phyloP scores from a whole-genome alignment of 2,329 filamentous ascomycete genomes.

The Colletotrichum sp. region DNA sequence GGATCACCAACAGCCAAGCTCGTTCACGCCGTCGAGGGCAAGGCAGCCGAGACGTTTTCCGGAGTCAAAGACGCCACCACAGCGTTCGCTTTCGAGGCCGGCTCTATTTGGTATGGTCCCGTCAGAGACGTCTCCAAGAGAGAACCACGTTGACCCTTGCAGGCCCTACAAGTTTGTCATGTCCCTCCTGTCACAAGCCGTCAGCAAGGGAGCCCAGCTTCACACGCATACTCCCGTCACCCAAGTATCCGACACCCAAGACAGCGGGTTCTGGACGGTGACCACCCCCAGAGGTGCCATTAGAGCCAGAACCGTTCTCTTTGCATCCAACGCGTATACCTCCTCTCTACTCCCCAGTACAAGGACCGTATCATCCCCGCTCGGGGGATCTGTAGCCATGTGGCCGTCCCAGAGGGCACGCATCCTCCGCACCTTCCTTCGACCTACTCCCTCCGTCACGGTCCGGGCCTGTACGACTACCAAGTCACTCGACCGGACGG shows the following conservation, averaged over 20 bases:
- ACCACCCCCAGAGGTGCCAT: slow-evolving; percentile 61
- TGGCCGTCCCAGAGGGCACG: slow-evolving; percentile 25
- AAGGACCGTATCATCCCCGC: slow-evolving; percentile 66
- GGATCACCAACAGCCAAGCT: slow-evolving; percentile 8
- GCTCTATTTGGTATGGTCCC: slow-evolving; percentile 43
- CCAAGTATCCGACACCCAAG: slow-evolving; percentile 19
- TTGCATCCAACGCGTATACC: slow-evolving; percentile 74
- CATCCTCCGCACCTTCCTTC: slow-evolving; percentile 24
- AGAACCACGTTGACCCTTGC: not conserved
- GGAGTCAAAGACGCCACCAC: slow-evolving; percentile 40
- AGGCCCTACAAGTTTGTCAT: slow-evolving; percentile 63
- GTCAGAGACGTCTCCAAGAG: not conserved
- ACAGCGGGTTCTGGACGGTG: slow-evolving; percentile 23
- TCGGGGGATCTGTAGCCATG: slow-evolving; percentile 49
- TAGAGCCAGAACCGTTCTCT: slow-evolving; percentile 57
- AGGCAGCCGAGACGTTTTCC: slow-evolving; percentile 35
- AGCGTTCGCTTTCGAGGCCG: slow-evolving; percentile 31
- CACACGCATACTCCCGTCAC: slow-evolving; percentile 22
- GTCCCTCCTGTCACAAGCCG: slow-evolving; percentile 49
- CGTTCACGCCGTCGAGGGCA: slow-evolving; percentile 12
- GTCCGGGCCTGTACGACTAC: slow-evolving; percentile 34
- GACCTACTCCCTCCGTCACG: slow-evolving; percentile 29
- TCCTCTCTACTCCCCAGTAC: slow-evolving; percentile 63
- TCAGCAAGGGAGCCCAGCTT: slow-evolving; percentile 33
- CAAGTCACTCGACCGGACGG: slow-evolving; percentile 49